Base-by-base conservation (phyloP, 2,329 filamentous ascomycete species). In the Xylariomycetidae sp. region DNA sequence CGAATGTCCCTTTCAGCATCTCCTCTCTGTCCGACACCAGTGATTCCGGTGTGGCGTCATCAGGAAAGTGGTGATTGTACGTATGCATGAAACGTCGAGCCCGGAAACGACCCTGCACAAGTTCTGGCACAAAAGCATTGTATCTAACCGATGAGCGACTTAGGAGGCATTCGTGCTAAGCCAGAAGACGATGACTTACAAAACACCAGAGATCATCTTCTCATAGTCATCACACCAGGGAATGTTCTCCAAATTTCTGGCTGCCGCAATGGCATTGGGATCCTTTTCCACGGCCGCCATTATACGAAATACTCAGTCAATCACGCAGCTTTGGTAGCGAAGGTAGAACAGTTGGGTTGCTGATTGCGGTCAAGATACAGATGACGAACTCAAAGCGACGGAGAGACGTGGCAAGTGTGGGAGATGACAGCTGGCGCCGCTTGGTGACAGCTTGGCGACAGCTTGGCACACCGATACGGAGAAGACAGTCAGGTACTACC, bases 121-220 rank as follows among this genome's bases (percentile, higher is more conserved):
- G 62, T 31, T 72, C 63, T 1, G 70, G 69, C 1, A 50, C 63
- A 27, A 65, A 57, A 15, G 64, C 55, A 46, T 76, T 58, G 56
- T 80, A 79, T 22, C 71, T 75, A 30, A 12, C 20, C 8, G 8
- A 8, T 8, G 8, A 15, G 16, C 11, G 12, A 1, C 4, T 36
- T 15, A 41, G 35, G 18, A 9, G 16, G 16, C 22, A 27, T 25
- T 18, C 4, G 25, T 16, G 13, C 16, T 14, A 27, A 6, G 30
- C 23, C 23, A 22, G 16, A 13, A 16, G 4, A 5, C 4, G 11
- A n/a, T n/a, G n/a, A 51, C 65, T 45, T 52, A 76, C 73, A 79
- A 61, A 62, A 80, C 74, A 17, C 76, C 75, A 0, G 74, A 80
- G 30, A 81, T 73, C 74, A 81, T 80, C 48, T 72, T 74, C 48